A percentile compares a stretch with the other conserved stretches of the same genome.
phyloP scores from a whole-genome alignment of 345 rosid species.

The Populus deltoides region DNA sequence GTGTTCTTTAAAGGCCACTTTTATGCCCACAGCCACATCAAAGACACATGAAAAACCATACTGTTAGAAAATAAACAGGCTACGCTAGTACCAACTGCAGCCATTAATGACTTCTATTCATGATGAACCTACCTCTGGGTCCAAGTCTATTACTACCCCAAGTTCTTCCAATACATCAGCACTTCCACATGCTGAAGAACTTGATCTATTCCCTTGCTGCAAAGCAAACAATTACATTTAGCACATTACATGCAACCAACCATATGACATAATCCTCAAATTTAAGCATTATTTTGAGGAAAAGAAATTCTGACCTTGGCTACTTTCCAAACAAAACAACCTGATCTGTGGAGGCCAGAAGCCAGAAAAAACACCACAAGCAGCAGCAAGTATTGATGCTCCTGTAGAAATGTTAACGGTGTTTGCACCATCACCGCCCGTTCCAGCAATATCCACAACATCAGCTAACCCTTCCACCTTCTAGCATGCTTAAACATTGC shows the following conservation, averaged over 20 bases:
- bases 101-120: slow-evolving; percentile 6
- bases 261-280: neutral
- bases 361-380: slow-evolving; percentile 95
- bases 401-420: slow-evolving; percentile 96
- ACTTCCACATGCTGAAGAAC: slow-evolving; percentile 99
- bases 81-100: neutral
- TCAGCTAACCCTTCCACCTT: slow-evolving; percentile 75
- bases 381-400: slow-evolving; percentile 87
- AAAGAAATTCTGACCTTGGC: slow-evolving; percentile 56
- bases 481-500: slow-evolving; percentile 73
- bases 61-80: neutral
- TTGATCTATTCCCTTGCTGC: slow-evolving; percentile 96
- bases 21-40: neutral
- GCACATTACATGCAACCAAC: neutral
- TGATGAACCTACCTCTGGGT: slow-evolving; percentile 53
- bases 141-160: slow-evolving; percentile 74
- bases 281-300: neutral
- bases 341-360: too few relatives aligned
- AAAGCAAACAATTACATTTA: slow-evolving; percentile 2
- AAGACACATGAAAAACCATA: neutral
- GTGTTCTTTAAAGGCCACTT: neutral
- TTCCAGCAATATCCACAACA: slow-evolving; percentile 87
- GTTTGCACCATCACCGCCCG: slow-evolving; percentile 94
- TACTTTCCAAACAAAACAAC: too few relatives aligned
- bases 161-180: slow-evolving; percentile 88